phyloP scores from a whole-genome alignment of 495 filamentous ascomycete genomes.

The Extremus antarcticus region DNA sequence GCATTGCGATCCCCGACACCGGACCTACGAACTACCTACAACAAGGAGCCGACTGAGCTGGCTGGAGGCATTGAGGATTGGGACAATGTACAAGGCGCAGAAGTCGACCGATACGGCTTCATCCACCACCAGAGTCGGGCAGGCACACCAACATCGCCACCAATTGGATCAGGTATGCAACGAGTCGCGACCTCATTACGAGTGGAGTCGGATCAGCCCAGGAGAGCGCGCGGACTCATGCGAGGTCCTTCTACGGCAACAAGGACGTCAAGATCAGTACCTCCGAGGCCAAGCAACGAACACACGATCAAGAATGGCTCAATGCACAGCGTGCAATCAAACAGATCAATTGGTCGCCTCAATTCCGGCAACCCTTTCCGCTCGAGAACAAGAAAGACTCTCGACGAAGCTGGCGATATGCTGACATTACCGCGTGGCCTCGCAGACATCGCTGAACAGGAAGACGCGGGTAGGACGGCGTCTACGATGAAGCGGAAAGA shows the following conservation, averaged over 20 bases:
- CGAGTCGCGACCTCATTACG: slow-evolving; percentile 56
- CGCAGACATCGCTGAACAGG: slow-evolving; percentile 48
- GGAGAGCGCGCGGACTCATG: slow-evolving; percentile 45
- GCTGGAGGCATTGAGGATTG: slow-evolving; percentile 92
- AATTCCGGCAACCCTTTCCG: slow-evolving; percentile 40
- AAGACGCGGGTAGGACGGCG: slow-evolving; percentile 44
- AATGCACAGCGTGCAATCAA: slow-evolving; percentile 15
- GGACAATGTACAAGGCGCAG: slow-evolving; percentile 75
- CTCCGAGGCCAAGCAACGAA: slow-evolving; percentile 35
- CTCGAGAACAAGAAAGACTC: slow-evolving; percentile 45
- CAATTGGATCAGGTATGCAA: slow-evolving; percentile 43
- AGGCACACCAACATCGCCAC: slow-evolving; percentile 13
- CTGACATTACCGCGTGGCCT: slow-evolving; percentile 64
- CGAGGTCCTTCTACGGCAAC: slow-evolving; percentile 38
- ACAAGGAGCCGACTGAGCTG: slow-evolving; percentile 46
- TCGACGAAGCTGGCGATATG: slow-evolving; percentile 86
- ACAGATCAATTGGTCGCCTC: slow-evolving; percentile 29
- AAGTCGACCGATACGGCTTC: slow-evolving; percentile 93
- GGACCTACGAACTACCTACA: slow-evolving; percentile 6
- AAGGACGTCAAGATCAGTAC: slow-evolving; percentile 24
- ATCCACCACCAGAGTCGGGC: slow-evolving; percentile 45
- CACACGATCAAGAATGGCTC: slow-evolving; percentile 30
- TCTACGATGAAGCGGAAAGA: slow-evolving; percentile 67
- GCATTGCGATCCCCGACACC: slow-evolving; percentile 1
- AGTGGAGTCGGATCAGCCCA: slow-evolving; percentile 52